Percentiles rank a stretch among this genome's conserved stretches.
Evolutionary conservation across 257 asterid species (phyloP).

Genomic region (Solanum sejunctum): DNA sequence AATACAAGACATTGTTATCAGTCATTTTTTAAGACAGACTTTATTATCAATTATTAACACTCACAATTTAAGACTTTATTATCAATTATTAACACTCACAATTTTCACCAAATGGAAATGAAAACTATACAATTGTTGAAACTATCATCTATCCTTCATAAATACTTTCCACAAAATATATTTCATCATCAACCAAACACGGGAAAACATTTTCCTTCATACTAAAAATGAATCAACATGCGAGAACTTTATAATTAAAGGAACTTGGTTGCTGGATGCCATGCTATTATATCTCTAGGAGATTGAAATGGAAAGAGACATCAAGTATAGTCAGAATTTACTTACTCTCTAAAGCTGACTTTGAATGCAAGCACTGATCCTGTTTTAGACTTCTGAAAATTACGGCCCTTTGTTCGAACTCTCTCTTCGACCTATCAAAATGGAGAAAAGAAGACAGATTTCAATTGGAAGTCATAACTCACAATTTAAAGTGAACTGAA

Average conservation of each 20-base stretch:
- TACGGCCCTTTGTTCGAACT: conserved; percentile 67
- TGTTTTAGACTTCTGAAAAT: conserved; percentile 72
- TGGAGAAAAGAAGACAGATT: background rate
- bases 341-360: conserved; percentile 99
- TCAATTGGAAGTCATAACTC: background rate
- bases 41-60: background rate
- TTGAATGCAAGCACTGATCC: conserved; percentile 93
- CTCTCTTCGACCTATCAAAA: conserved; percentile 80
- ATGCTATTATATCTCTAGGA: background rate
- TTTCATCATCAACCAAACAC: background rate
- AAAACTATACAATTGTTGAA: background rate
- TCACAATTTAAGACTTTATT: background rate
- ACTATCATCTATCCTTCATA: background rate
- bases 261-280: background rate
- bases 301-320: background rate
- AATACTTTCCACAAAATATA: background rate
- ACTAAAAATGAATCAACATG: background rate
- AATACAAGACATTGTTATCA: background rate
- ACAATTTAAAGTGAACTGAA: background rate
- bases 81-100: background rate
- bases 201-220: background rate
- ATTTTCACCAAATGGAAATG: background rate
- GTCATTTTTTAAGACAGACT: background rate
- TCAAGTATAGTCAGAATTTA: conserved; percentile 1
- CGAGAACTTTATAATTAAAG: background rate